Evolutionary conservation across 1,284 basidiomycete genomes (phyloP).

Genomic region (Ustilago curta): DNA sequence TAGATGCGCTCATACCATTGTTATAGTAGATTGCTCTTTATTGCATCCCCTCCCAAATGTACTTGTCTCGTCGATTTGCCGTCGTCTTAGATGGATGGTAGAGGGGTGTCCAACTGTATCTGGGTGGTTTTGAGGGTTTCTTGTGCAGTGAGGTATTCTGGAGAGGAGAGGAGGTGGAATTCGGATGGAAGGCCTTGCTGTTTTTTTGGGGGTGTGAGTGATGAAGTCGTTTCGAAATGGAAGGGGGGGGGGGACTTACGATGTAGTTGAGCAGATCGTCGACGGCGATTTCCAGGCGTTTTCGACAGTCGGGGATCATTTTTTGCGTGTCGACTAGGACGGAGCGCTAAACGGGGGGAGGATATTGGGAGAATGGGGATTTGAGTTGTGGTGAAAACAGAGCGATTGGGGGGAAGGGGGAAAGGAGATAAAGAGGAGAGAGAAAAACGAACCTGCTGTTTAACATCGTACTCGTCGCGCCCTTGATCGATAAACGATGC

Average conservation of each 20-base stretch:
- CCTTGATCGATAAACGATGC: constrained; percentile 42
- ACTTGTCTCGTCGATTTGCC: neutral
- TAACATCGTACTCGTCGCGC: constrained; percentile 57
- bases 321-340: constrained; percentile 54
- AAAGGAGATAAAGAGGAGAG: neutral
- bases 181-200: constrained; percentile 27
- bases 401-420: neutral
- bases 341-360: constrained; percentile 18
- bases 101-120: constrained; percentile 2
- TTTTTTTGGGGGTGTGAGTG: neutral
- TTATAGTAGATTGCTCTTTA: neutral
- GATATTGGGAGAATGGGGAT: neutral
- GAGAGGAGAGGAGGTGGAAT: neutral
- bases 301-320: constrained; percentile 61
- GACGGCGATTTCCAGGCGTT: constrained; percentile 37
- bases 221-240: too few relatives aligned
- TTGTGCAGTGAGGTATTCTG: constrained; percentile 19
- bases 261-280: constrained; percentile 47
- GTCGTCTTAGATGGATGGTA: constrained; percentile 11
- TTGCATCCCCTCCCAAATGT: too few relatives aligned
- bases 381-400: neutral
- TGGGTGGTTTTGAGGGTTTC: neutral
- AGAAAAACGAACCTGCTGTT: constrained; percentile 44
- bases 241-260: constrained; percentile 30
- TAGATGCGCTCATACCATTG: neutral